These are phyloP conservation scores for Nidularia pulvinata DNA, from an alignment of 768 basidiomycete genomes.

Conservation along the genomic window DNA sequence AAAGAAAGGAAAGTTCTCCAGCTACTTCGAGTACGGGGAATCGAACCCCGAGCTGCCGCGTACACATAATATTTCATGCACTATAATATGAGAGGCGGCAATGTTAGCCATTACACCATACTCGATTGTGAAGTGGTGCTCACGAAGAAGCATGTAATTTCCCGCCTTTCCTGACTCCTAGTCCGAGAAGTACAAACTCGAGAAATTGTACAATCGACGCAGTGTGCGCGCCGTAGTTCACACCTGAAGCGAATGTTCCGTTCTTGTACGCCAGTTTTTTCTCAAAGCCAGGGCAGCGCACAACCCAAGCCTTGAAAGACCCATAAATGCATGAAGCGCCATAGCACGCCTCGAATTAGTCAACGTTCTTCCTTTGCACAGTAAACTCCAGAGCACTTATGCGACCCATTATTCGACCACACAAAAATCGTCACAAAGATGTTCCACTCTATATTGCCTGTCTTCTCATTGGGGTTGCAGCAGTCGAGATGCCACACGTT, in stretches of 20 bases:
- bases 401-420: slow-evolving; percentile 83
- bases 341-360: not conserved
- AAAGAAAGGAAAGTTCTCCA: too few relatives aligned
- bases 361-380: not conserved
- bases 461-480: slow-evolving; percentile 63
- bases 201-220: too few relatives aligned
- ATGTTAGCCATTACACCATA: slow-evolving; percentile 73
- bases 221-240: too few relatives aligned
- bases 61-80: not conserved
- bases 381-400: slow-evolving; percentile 28
- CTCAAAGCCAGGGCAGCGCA: too few relatives aligned
- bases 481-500: slow-evolving; percentile 91
- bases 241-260: too few relatives aligned
- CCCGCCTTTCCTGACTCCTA: too few relatives aligned
- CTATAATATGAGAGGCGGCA: slow-evolving; percentile 50
- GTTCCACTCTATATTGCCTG: slow-evolving; percentile 62
- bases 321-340: too few relatives aligned
- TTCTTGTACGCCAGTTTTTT: too few relatives aligned
- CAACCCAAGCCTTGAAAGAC: too few relatives aligned
- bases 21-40: slow-evolving; percentile 48
- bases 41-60: slow-evolving; percentile 60
- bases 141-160: too few relatives aligned
- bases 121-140: slow-evolving; percentile 15
- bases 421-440: slow-evolving; percentile 88
- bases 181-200: too few relatives aligned